Percentiles rank a stretch among this genome's conserved stretches.
These are phyloP conservation scores for Xylaria sp. DNA, from an alignment of 2,329 filamentous ascomycete genomes.

Conservation along the genomic window DNA sequence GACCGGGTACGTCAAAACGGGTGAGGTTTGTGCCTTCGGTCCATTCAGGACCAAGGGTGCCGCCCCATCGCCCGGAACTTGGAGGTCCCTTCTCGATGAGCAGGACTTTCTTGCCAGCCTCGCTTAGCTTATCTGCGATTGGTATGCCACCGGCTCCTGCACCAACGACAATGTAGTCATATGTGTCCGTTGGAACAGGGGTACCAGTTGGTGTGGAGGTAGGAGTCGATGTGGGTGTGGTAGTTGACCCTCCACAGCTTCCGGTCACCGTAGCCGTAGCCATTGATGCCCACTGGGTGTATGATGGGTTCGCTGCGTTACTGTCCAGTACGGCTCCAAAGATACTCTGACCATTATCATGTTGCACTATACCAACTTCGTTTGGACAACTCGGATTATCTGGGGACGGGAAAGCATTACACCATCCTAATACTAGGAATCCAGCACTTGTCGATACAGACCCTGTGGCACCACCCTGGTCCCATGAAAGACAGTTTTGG, in stretches of 20 bases:
- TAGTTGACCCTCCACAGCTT: slow-evolving; percentile 50
- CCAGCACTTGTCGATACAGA: slow-evolving; percentile 58
- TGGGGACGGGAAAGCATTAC: slow-evolving; percentile 60
- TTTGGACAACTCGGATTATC: slow-evolving; percentile 56
- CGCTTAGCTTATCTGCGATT: slow-evolving; percentile 70
- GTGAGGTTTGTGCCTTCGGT: slow-evolving; percentile 70
- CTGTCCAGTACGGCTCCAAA: slow-evolving; percentile 59
- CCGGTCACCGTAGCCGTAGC: slow-evolving; percentile 55
- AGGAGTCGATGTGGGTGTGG: slow-evolving; percentile 43
- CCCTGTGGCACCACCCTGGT: slow-evolving; percentile 59
- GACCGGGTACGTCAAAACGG: slow-evolving; percentile 76
- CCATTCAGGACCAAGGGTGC: slow-evolving; percentile 71
- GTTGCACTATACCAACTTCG: slow-evolving; percentile 61
- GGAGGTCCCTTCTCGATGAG: slow-evolving; percentile 70
- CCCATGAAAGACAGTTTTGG: slow-evolving; percentile 65
- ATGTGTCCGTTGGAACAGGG: slow-evolving; percentile 57
- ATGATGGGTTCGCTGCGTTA: slow-evolving; percentile 54
- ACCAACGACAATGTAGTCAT: slow-evolving; percentile 71
- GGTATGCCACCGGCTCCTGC: slow-evolving; percentile 69
- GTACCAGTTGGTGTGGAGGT: slow-evolving; percentile 50
- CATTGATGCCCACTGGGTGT: slow-evolving; percentile 57
- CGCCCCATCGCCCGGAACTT: slow-evolving; percentile 73
- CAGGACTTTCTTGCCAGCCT: slow-evolving; percentile 72
- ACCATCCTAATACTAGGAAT: slow-evolving; percentile 65
- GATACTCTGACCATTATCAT: slow-evolving; percentile 66